Percentiles rank a stretch among this genome's conserved stretches.
Evolutionary conservation across 805 yeast species (phyloP).

Genomic region (Myxozyma sirexii): DNA sequence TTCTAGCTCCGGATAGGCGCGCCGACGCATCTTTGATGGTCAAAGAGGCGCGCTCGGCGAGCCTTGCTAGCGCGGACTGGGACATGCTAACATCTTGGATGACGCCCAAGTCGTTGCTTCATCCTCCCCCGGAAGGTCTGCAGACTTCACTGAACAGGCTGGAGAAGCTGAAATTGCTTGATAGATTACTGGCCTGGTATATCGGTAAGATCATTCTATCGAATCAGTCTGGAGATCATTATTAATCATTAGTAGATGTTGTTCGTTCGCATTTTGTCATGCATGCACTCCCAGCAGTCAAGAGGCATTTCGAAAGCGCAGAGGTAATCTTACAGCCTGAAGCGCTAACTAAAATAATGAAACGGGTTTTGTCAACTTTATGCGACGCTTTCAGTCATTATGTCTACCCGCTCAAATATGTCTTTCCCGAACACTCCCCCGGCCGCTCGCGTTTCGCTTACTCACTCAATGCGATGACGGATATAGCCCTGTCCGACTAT

Average conservation of each 20-base stretch:
- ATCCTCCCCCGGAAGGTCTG: conserved; percentile 14
- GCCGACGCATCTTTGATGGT: conserved; percentile 6
- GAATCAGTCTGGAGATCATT: background rate
- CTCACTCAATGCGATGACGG: conserved; percentile 26
- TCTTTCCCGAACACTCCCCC: conserved; percentile 1
- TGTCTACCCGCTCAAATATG: conserved; percentile 17
- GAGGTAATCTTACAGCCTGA: background rate
- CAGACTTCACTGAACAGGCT: conserved; percentile 2
- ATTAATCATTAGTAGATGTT: conserved; percentile 12
- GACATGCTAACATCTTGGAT: conserved; percentile 23
- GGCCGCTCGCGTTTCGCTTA: conserved; percentile 14
- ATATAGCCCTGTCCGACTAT: conserved; percentile 21
- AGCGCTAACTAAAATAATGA: background rate
- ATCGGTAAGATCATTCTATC: conserved; percentile 12
- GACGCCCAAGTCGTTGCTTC: conserved; percentile 28
- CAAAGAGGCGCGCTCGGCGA: conserved; percentile 2
- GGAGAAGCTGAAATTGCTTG: background rate
- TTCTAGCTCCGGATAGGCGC: conserved; percentile 18
- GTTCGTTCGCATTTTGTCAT: conserved; percentile 29
- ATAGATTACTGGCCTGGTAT: conserved; percentile 30
- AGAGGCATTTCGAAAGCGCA: background rate
- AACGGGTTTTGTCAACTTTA: conserved; percentile 13
- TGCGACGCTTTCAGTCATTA: conserved; percentile 28
- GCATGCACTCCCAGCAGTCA: conserved; percentile 25
- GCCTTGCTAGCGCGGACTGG: conserved; percentile 18